Percentiles rank a stretch among this genome's conserved stretches.
Conservation (phyloP, 257 asterid genomes). For the Osmanthus fragrans region DNA sequence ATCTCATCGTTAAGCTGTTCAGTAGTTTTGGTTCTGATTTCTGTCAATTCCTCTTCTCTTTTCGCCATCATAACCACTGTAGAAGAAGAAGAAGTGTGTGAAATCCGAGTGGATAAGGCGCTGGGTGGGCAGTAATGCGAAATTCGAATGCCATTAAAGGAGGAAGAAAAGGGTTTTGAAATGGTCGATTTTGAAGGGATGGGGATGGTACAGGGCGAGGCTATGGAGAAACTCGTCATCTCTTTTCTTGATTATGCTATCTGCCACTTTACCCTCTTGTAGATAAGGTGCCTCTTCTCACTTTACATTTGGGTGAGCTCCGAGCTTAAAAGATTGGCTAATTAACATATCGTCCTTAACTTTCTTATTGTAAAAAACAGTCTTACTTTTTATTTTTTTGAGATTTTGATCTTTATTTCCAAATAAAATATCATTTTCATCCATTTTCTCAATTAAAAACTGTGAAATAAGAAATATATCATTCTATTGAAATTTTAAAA, state of each 20-base stretch:
- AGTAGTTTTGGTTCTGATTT: constrained; percentile 68
- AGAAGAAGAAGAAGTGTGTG: constrained; percentile 18
- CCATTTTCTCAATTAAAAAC: too few species aligned
- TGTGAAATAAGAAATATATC: too few species aligned
- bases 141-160: constrained; percentile 66
- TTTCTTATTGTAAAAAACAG: too few species aligned
- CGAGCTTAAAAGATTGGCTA: too few species aligned
- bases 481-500: too few species aligned
- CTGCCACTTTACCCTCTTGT: not conserved
- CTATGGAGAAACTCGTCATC: constrained; percentile 70
- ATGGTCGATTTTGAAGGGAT: constrained; percentile 30
- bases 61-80: constrained; percentile 79
- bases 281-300: too few species aligned
- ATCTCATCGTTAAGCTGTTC: constrained; percentile 85
- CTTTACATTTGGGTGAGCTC: too few species aligned
- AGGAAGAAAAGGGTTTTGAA: constrained; percentile 33
- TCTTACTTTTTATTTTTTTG: too few species aligned
- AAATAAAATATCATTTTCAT: too few species aligned
- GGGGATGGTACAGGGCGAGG: constrained; percentile 45
- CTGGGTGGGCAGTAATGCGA: constrained; percentile 48
- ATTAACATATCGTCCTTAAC: too few species aligned
- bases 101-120: constrained; percentile 17
- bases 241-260: not conserved
- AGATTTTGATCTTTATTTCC: too few species aligned
- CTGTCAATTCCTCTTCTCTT: constrained; percentile 73